phyloP scores from a whole-genome alignment of 352 stramenopile species.

The Globisporangium acanthophoron region DNA sequence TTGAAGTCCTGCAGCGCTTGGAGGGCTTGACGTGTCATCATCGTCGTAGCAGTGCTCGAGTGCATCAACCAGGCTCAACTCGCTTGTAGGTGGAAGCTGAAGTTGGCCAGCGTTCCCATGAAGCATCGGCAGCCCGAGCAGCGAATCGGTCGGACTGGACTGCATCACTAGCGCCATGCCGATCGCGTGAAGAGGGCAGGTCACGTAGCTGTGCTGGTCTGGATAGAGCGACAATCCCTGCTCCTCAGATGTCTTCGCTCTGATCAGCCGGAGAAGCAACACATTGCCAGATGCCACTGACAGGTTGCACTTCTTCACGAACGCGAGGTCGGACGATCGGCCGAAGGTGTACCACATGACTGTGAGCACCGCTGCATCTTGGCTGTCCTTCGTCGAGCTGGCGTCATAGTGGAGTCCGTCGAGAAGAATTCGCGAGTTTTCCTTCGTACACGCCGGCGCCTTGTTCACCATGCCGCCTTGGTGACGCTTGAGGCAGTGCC shows the following conservation, averaged over 20 bases:
- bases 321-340: slow-evolving; percentile 18
- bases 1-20: not conserved
- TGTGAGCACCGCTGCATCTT: slow-evolving; percentile 21
- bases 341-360: slow-evolving; percentile 35
- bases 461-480: slow-evolving; percentile 22
- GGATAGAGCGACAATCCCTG: slow-evolving; percentile 26
- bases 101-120: not conserved
- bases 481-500: slow-evolving; percentile 14
- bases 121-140: slow-evolving; percentile 6
- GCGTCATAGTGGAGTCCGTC: slow-evolving; percentile 14
- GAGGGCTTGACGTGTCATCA: not conserved
- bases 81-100: slow-evolving; percentile 5
- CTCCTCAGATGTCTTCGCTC: slow-evolving; percentile 25
- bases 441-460: slow-evolving; percentile 23
- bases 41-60: not conserved
- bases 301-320: slow-evolving; percentile 21
- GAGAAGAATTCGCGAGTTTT: slow-evolving; percentile 12
- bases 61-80: not conserved
- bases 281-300: slow-evolving; percentile 11
- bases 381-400: slow-evolving; percentile 16
- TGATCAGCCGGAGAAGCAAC: slow-evolving; percentile 21
- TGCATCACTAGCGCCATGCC: slow-evolving; percentile 16
- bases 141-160: slow-evolving; percentile 1
- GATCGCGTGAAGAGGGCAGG: slow-evolving; percentile 18
- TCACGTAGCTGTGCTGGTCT: slow-evolving; percentile 9